Evolutionary conservation across 2,329 filamentous ascomycete genomes (phyloP).

Genomic region (Neonectria coccinea): DNA sequence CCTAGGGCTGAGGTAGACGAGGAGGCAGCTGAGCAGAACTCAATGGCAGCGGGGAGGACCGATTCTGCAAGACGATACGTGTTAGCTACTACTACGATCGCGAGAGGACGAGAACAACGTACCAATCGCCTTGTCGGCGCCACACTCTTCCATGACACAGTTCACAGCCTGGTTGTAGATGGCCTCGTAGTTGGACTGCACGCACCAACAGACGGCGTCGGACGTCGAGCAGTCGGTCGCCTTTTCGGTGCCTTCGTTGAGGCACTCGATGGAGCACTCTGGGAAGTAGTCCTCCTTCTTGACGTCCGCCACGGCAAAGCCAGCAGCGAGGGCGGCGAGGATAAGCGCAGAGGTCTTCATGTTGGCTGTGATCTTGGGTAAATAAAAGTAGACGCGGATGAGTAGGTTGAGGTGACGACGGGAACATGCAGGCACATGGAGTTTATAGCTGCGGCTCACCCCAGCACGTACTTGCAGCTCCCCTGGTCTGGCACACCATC

Average conservation of each 20-base stretch:
- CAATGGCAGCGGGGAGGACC: conserved; percentile 24
- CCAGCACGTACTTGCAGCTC: background rate
- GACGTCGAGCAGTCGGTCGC: conserved; percentile 40
- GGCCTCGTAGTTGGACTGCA: conserved; percentile 44
- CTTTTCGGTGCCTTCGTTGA: conserved; percentile 39
- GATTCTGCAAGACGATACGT: conserved; percentile 1
- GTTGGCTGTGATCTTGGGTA: background rate
- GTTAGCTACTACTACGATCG: background rate
- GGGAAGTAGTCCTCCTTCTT: conserved; percentile 42
- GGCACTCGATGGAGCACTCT: conserved; percentile 47
- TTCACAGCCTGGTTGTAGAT: conserved; percentile 43
- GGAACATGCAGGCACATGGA: background rate
- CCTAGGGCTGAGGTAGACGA: conserved; percentile 5
- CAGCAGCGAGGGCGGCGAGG: conserved; percentile 35
- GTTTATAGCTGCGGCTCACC: background rate
- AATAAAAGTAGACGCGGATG: background rate
- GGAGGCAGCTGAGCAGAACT: conserved; percentile 25
- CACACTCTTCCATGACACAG: conserved; percentile 44
- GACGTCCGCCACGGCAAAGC: conserved; percentile 37
- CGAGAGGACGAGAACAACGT: background rate
- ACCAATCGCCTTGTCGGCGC: conserved; percentile 14
- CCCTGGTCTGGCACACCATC: background rate
- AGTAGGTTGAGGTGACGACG: background rate
- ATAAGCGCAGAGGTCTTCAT: conserved; percentile 40
- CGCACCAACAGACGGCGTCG: conserved; percentile 46